Percentiles rank a stretch among this genome's conserved stretches.
Evolutionary conservation across 1,284 basidiomycete genomes (phyloP).

Genomic region (Lentinula novae-zelandiae): DNA sequence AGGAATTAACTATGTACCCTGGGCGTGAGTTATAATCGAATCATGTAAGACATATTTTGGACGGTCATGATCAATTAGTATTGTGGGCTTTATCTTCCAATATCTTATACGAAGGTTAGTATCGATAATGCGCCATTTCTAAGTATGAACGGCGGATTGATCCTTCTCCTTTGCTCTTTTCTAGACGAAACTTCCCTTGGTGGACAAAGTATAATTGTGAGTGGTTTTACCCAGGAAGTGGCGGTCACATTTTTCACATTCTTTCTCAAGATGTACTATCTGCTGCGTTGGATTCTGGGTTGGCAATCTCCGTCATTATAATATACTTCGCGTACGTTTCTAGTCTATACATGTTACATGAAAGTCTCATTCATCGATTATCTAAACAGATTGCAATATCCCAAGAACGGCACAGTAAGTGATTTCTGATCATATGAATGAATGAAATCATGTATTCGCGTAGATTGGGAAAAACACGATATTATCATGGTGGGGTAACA

Average conservation of each 20-base stretch:
- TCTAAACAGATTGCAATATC: conserved; percentile 38
- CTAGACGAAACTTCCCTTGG: conserved; percentile 57
- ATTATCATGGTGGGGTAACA: conserved; percentile 51
- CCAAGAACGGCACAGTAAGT: conserved; percentile 33
- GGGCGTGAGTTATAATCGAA: conserved; percentile 25
- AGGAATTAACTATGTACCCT: conserved; percentile 35
- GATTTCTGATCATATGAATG: background rate
- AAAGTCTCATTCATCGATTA: background rate
- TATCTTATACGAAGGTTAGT: conserved; percentile 51
- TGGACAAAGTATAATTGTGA: conserved; percentile 71
- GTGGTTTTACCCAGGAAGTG: background rate
- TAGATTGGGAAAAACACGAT: conserved; percentile 34
- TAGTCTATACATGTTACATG: background rate
- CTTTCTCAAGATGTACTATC: conserved; percentile 40
- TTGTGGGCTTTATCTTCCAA: conserved; percentile 58
- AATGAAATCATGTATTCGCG: background rate
- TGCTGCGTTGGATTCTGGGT: conserved; percentile 48
- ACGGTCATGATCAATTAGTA: conserved; percentile 4
- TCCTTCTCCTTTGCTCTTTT: background rate
- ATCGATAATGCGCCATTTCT: conserved; percentile 1
- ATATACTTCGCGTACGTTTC: conserved; percentile 45
- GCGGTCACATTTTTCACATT: background rate
- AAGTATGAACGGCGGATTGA: conserved; percentile 13
- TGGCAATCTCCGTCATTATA: conserved; percentile 42
- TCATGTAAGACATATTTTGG: background rate